phyloP scores from a whole-genome alignment of 495 filamentous ascomycete species.

The Tuber calosporum region DNA sequence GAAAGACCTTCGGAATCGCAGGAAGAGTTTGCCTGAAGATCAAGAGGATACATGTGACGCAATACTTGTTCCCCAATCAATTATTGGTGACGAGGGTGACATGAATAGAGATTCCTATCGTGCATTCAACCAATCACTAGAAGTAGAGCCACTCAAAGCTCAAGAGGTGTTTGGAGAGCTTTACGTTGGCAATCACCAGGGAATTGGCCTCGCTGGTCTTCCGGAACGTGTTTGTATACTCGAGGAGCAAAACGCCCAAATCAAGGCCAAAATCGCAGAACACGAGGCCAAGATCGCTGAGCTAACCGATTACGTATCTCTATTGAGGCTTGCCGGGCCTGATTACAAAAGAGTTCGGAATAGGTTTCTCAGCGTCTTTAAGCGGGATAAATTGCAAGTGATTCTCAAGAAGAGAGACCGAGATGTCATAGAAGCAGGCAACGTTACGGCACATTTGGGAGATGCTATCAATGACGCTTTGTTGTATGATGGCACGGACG shows the following conservation, averaged over 20 bases:
- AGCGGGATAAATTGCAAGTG: too few relatives aligned
- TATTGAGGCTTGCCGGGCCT: too few relatives aligned
- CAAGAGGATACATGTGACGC: slow-evolving; percentile 18
- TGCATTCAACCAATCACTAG: slow-evolving; percentile 5
- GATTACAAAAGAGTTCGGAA: too few relatives aligned
- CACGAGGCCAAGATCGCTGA: too few relatives aligned
- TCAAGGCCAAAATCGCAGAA: too few relatives aligned
- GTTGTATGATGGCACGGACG: background rate
- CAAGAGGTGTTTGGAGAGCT: slow-evolving; percentile 4
- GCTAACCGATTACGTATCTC: too few relatives aligned
- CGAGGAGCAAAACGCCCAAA: too few relatives aligned
- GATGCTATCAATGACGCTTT: background rate
- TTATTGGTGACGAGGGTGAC: background rate
- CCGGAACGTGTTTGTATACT: too few relatives aligned
- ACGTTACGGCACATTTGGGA: background rate
- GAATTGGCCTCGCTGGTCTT: slow-evolving; percentile 5
- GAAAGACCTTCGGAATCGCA: background rate
- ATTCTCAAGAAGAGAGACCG: background rate
- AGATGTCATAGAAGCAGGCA: background rate
- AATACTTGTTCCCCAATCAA: slow-evolving; percentile 12
- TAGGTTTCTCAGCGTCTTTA: too few relatives aligned
- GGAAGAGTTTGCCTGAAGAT: slow-evolving; percentile 3
- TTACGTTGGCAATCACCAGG: slow-evolving; percentile 9
- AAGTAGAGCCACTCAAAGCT: slow-evolving; percentile 13
- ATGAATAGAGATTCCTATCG: slow-evolving; percentile 8